These are phyloP conservation scores for Rhizodiscina lignyota DNA, from an alignment of 495 filamentous ascomycete species.

Conservation along the genomic window DNA sequence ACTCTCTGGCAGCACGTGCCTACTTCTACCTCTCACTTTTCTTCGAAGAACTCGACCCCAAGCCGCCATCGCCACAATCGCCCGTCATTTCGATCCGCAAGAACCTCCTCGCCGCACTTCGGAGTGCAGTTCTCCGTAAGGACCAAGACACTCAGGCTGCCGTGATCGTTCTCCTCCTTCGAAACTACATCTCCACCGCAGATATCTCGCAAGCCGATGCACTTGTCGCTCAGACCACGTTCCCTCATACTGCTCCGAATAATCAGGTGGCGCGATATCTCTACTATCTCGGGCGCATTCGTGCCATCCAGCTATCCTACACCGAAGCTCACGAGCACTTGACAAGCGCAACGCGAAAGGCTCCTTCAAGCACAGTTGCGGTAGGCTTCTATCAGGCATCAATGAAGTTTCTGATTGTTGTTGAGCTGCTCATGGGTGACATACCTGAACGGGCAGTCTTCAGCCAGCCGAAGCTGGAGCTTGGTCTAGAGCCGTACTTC, in stretches of 20 bases:
- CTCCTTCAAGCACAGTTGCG: conserved; percentile 73
- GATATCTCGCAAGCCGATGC: conserved; percentile 96
- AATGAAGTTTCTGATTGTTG: conserved; percentile 83
- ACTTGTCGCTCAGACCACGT: conserved; percentile 83
- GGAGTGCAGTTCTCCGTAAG: conserved; percentile 87
- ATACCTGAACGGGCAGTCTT: conserved; percentile 91
- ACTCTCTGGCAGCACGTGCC: conserved; percentile 82
- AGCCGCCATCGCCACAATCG: conserved; percentile 74
- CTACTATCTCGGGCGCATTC: conserved; percentile 90
- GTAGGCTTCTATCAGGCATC: conserved; percentile 90
- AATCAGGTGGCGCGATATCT: conserved; percentile 95
- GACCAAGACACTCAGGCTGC: conserved; percentile 92
- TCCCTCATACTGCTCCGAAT: conserved; percentile 83
- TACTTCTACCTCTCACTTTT: conserved; percentile 97
- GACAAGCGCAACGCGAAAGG: conserved; percentile 82
- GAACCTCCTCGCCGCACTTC: conserved; percentile 68
- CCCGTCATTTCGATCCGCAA: conserved; percentile 74
- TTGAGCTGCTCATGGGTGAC: conserved; percentile 96
- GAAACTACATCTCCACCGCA: conserved; percentile 89
- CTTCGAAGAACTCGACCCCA: conserved; percentile 70
- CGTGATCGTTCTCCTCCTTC: conserved; percentile 82
- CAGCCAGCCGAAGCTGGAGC: conserved; percentile 71
- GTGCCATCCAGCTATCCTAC: conserved; percentile 89
- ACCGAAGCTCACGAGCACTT: conserved; percentile 93
- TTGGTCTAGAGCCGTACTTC: conserved; percentile 79